These are phyloP conservation scores for Eucalyptus guilfoylei DNA, from an alignment of 345 rosid genomes.

Conservation along the genomic window DNA sequence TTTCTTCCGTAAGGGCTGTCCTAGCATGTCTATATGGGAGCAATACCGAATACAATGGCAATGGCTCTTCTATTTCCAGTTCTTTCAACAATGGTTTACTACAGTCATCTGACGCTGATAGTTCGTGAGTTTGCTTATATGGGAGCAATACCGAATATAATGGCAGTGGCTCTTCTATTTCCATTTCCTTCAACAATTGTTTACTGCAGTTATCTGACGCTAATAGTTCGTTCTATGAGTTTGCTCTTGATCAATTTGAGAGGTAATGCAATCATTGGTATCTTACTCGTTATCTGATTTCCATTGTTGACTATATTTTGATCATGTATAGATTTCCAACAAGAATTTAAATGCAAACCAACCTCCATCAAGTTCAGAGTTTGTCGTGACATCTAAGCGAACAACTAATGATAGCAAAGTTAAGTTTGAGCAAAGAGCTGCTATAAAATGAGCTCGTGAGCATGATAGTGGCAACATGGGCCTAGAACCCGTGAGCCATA, in stretches of 20 bases:
- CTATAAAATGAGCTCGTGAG: slow-evolving; percentile 66
- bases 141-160: too few relatives aligned
- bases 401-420: slow-evolving; percentile 25
- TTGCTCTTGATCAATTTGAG: slow-evolving; percentile 96
- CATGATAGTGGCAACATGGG: slow-evolving; percentile 12
- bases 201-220: slow-evolving; percentile 52
- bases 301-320: background rate
- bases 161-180: slow-evolving; percentile 44
- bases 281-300: background rate
- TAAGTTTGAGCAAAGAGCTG: slow-evolving; percentile 41
- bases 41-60: slow-evolving; percentile 63
- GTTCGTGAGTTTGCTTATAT: slow-evolving; percentile 62
- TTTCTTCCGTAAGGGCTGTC: slow-evolving; percentile 89
- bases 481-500: too few relatives aligned
- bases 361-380: slow-evolving; percentile 87
- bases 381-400: slow-evolving; percentile 63
- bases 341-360: slow-evolving; percentile 96
- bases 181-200: slow-evolving; percentile 55
- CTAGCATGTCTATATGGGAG: slow-evolving; percentile 96
- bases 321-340: slow-evolving; percentile 66
- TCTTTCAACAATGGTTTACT: slow-evolving; percentile 47
- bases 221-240: slow-evolving; percentile 73
- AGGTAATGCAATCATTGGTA: slow-evolving; percentile 27
- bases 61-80: slow-evolving; percentile 54
- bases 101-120: slow-evolving; percentile 59